These are phyloP conservation scores for Dichotomopilus funicola DNA, from an alignment of 2,329 filamentous ascomycete genomes.

Conservation along the genomic window DNA sequence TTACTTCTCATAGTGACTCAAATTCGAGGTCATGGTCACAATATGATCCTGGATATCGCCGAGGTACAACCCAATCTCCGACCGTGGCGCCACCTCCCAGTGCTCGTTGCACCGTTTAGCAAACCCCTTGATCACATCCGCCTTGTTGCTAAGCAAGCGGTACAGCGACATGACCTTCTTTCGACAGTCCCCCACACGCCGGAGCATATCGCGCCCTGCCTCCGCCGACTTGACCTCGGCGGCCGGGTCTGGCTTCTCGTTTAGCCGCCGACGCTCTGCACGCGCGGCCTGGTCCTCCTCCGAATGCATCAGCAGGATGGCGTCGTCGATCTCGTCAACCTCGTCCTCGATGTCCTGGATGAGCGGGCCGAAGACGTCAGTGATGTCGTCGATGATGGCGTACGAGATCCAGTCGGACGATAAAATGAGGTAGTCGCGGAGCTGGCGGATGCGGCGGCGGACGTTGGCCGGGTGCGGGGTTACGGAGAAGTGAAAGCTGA, in stretches of 20 bases:
- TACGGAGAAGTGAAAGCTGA: conserved; percentile 96
- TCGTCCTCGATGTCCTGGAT: conserved; percentile 93
- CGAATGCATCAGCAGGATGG: conserved; percentile 76
- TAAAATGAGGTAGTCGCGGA: conserved; percentile 88
- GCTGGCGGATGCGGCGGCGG: conserved; percentile 81
- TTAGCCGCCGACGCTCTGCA: conserved; percentile 30
- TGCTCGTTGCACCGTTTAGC: conserved; percentile 97
- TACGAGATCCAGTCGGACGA: conserved; percentile 98
- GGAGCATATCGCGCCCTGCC: conserved; percentile 72
- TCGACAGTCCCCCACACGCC: conserved; percentile 84
- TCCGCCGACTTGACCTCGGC: conserved; percentile 36
- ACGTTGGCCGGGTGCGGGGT: conserved; percentile 96
- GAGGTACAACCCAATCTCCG: conserved; percentile 93
- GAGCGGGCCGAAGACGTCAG: conserved; percentile 86
- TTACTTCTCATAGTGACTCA: conserved; percentile 93
- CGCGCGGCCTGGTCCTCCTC: conserved; percentile 38
- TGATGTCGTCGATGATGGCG: conserved; percentile 96
- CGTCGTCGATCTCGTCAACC: conserved; percentile 93
- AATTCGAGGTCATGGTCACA: conserved; percentile 94
- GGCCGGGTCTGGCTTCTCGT: conserved; percentile 40
- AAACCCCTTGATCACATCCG: conserved; percentile 98
- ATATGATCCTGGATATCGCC: conserved; percentile 99
- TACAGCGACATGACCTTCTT: conserved; percentile 98
- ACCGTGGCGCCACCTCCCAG: conserved; percentile 91
- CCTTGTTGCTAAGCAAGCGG: conserved; percentile 88